Evolutionary conservation across 441 rosid genomes (phyloP), one percentile per base, ranked within the genome.

Genomic region (Gossypium lobatum): DNA sequence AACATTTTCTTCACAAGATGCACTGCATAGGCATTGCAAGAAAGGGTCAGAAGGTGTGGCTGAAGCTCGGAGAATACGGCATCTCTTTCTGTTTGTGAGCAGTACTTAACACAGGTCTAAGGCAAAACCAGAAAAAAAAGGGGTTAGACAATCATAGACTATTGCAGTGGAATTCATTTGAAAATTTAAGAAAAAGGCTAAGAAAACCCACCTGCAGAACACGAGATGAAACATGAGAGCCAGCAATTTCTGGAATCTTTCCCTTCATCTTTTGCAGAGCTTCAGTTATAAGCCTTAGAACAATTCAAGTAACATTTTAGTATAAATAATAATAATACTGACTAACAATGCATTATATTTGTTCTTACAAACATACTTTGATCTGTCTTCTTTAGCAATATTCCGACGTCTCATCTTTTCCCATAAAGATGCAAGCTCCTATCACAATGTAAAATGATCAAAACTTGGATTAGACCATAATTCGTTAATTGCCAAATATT

Each of bases 371-470:
- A 70, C 87, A 25, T 85, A 95, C 98, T 87, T 87, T 50, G 90
- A 87, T 82, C 97, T 86, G 18, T 92, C 90, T 74, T 92, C 95
- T 80, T 95, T 88, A 58, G 83, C 88, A 82, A 93, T 88, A 71
- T 93, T 84, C 18, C 91, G 97, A 58, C 83, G 92, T 75, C 98
- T 88, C 93, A 92, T 92, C 88, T 90, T 92, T 80, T 93, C 99
- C 97, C 97, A 96, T 0, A 93, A 80, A 76, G 83, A 70, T 6
- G 88, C 93, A 83, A 93, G 98, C 88, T 95, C 99, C 99, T 95
- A 77, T 46, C 34, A 54, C 65, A 60, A 69, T 58, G 42, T 17
- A 59, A 37, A 64, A 7, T 69, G 73, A 1, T 9, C 21, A 67
- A 45, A 39, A 70, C 52, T 54, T 42, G 46, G 55, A 28, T 31